phyloP scores from a whole-genome alignment of 306 rosid genomes.

The Cucumis hystrix region DNA sequence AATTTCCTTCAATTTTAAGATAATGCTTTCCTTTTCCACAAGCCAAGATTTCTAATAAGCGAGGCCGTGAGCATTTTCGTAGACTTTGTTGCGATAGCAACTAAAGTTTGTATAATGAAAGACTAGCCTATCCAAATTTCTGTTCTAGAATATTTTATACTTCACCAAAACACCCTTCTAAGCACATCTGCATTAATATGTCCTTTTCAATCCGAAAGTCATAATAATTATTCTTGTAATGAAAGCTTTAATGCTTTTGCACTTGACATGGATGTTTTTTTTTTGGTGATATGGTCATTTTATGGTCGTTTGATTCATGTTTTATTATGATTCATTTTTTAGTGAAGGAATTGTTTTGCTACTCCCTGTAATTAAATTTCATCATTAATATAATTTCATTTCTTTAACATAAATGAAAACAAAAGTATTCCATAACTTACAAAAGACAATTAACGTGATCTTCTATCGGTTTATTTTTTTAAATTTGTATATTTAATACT shows the following conservation, averaged over 20 bases:
- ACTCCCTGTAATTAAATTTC: background rate
- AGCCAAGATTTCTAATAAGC: background rate
- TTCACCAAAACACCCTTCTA: background rate
- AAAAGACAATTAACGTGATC: background rate
- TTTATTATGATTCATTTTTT: background rate
- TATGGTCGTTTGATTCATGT: background rate
- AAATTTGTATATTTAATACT: no score
- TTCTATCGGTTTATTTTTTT: no score
- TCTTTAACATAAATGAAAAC: background rate
- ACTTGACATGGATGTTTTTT: background rate
- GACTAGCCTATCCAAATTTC: background rate
- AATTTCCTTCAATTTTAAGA: background rate
- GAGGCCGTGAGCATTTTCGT: background rate
- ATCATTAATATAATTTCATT: background rate
- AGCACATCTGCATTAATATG: background rate
- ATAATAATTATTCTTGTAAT: background rate
- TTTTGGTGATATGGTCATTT: background rate
- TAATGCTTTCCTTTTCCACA: background rate
- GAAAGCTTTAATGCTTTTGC: background rate
- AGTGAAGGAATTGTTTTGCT: background rate
- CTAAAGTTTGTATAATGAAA: background rate
- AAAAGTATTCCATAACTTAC: background rate
- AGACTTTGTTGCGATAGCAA: background rate
- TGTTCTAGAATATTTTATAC: constrained; percentile 2
- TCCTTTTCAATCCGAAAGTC: background rate